phyloP scores from a whole-genome alignment of 2,329 filamentous ascomycete species.

The Hypoxylon sp. region DNA sequence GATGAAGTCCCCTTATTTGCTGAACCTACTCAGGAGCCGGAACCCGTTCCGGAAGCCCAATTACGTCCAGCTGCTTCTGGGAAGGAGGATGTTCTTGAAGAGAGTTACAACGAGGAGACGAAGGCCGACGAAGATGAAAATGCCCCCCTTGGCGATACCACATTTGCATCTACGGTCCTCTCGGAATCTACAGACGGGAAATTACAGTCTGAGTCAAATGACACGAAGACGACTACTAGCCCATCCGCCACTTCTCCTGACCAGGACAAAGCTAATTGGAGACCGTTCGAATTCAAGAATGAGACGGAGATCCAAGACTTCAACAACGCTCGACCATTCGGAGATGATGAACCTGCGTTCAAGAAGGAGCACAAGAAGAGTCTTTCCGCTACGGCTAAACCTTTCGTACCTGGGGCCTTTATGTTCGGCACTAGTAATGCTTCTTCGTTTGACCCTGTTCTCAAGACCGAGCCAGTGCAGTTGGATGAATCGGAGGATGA shows the following conservation, averaged over 20 bases:
- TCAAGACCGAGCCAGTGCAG: slow-evolving; percentile 45
- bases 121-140: slow-evolving; percentile 58
- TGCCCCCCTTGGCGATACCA: slow-evolving; percentile 60
- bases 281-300: slow-evolving; percentile 71
- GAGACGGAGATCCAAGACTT: slow-evolving; percentile 63
- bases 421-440: slow-evolving; percentile 52
- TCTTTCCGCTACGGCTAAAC: slow-evolving; percentile 77
- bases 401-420: slow-evolving; percentile 68
- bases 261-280: slow-evolving; percentile 65
- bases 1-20: slow-evolving; percentile 84
- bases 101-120: slow-evolving; percentile 47
- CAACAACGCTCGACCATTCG: slow-evolving; percentile 64
- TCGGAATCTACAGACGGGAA: slow-evolving; percentile 66
- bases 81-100: slow-evolving; percentile 46
- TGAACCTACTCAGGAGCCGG: slow-evolving; percentile 58
- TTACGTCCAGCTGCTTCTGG: slow-evolving; percentile 32
- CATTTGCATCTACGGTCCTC: slow-evolving; percentile 65
- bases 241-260: slow-evolving; percentile 66
- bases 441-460: slow-evolving; percentile 48
- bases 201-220: slow-evolving; percentile 50
- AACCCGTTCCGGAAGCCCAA: slow-evolving; percentile 50
- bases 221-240: slow-evolving; percentile 62
- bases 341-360: slow-evolving; percentile 56
- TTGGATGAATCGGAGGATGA: slow-evolving; percentile 44
- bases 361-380: slow-evolving; percentile 65